phyloP scores from a whole-genome alignment of 73 alveolate species.

The Paramecium caudatum region DNA sequence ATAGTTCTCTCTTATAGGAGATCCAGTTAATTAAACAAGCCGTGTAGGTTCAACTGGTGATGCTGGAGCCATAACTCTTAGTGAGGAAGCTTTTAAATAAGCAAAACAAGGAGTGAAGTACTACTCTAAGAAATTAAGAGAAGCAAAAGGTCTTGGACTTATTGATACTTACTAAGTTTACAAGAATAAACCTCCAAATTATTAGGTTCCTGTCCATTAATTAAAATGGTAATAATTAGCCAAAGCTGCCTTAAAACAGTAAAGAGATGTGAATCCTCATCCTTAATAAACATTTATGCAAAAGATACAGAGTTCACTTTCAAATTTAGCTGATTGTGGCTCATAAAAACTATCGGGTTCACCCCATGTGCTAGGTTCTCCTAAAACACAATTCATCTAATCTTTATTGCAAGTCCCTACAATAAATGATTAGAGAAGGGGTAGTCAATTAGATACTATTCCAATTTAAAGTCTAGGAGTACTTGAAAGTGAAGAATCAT shows the following conservation, averaged over 20 bases:
- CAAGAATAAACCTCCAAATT: constrained; percentile 32
- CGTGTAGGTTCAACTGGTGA: constrained; percentile 93
- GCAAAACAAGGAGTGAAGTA: constrained; percentile 1
- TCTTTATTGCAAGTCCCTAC: not conserved
- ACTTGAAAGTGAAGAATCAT: constrained; percentile 7
- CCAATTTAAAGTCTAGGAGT: constrained; percentile 5
- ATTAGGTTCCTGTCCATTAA: not conserved
- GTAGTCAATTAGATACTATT: constrained; percentile 33
- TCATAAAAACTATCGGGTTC: not conserved
- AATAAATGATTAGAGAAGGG: not conserved
- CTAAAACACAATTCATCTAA: not conserved
- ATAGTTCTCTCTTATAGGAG: constrained; percentile 95
- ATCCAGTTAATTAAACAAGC: constrained; percentile 94
- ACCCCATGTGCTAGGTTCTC: too few relatives aligned
- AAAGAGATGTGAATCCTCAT: not conserved
- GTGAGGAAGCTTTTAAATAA: constrained; percentile 47
- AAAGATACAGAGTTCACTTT: not conserved
- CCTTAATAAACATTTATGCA: not conserved
- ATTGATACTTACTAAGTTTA: constrained; percentile 75
- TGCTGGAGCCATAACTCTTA: constrained; percentile 46
- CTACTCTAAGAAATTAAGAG: constrained; percentile 34
- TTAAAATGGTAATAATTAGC: constrained; percentile 47
- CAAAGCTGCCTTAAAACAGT: not conserved
- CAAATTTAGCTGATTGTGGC: not conserved
- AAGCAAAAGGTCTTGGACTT: constrained; percentile 81